Conservation (phyloP, 495 filamentous ascomycete genomes). For the Aspergillus nanangensis region DNA sequence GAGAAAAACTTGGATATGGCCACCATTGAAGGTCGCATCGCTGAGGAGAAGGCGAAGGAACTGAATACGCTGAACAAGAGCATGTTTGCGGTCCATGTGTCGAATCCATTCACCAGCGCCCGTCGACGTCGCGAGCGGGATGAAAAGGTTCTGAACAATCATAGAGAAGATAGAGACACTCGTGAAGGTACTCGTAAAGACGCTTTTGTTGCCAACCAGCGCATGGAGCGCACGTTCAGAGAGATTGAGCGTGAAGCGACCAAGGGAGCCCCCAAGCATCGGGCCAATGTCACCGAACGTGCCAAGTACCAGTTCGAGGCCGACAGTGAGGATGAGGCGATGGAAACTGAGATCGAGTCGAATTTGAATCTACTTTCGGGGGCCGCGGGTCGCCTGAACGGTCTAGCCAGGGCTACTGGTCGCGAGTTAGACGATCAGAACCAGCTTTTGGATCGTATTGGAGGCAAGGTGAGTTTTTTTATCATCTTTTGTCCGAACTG, state of each 20-base stretch:
- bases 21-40: slow-evolving; percentile 60
- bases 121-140: slow-evolving; percentile 56
- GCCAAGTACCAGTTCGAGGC: slow-evolving; percentile 77
- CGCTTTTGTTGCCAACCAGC: slow-evolving; percentile 52
- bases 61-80: slow-evolving; percentile 71
- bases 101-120: slow-evolving; percentile 65
- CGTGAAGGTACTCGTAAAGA: slow-evolving; percentile 65
- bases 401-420: slow-evolving; percentile 64
- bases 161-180: slow-evolving; percentile 60
- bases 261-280: slow-evolving; percentile 30
- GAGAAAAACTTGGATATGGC: slow-evolving; percentile 72
- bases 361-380: slow-evolving; percentile 57
- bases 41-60: slow-evolving; percentile 70
- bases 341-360: slow-evolving; percentile 69
- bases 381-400: slow-evolving; percentile 60
- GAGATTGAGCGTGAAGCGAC: slow-evolving; percentile 42
- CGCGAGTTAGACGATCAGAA: slow-evolving; percentile 74
- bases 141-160: slow-evolving; percentile 54
- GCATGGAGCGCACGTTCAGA: slow-evolving; percentile 57
- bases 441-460: slow-evolving; percentile 67
- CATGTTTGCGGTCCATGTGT: slow-evolving; percentile 78
- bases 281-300: slow-evolving; percentile 59
- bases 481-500: neutral
- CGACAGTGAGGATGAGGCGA: slow-evolving; percentile 69
- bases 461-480: slow-evolving; percentile 52